Conservation (phyloP, 2,329 filamentous ascomycete genomes). For the Nemania serpens region DNA sequence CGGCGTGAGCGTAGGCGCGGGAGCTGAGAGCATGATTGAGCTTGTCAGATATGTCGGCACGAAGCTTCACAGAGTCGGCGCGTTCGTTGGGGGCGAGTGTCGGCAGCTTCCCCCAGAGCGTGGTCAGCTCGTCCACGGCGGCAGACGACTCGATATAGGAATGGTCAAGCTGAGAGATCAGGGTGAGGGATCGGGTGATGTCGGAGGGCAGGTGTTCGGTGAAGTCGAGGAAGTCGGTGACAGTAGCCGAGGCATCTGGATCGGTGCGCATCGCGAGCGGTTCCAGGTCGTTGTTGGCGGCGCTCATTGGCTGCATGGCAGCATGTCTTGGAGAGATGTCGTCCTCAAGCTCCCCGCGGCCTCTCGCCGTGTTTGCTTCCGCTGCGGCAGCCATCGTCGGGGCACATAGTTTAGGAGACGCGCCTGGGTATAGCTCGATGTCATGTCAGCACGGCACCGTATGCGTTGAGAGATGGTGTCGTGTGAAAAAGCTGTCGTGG, state of each 20-base stretch:
- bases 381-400: slow-evolving; percentile 30
- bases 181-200: slow-evolving; percentile 66
- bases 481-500: neutral
- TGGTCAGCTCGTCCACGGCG: slow-evolving; percentile 61
- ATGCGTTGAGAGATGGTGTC: neutral
- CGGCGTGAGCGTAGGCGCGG: slow-evolving; percentile 63
- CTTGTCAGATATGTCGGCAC: slow-evolving; percentile 63
- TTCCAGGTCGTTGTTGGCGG: slow-evolving; percentile 46
- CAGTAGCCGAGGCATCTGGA: slow-evolving; percentile 70
- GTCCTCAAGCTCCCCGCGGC: slow-evolving; percentile 32
- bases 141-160: slow-evolving; percentile 60
- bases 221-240: slow-evolving; percentile 72
- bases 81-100: slow-evolving; percentile 52
- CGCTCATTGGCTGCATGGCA: slow-evolving; percentile 18
- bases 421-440: neutral
- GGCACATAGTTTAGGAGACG: slow-evolving; percentile 5
- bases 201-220: slow-evolving; percentile 72
- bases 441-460: slow-evolving; percentile 14
- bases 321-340: slow-evolving; percentile 42
- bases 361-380: slow-evolving; percentile 29
- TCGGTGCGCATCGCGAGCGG: slow-evolving; percentile 60
- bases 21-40: slow-evolving; percentile 60
- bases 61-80: slow-evolving; percentile 55
- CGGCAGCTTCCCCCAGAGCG: slow-evolving; percentile 61
- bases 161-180: slow-evolving; percentile 68